Evolutionary conservation across 352 stramenopile species (phyloP), one percentile per base, ranked within the genome.

Genomic region (Phytophthora sojae): DNA sequence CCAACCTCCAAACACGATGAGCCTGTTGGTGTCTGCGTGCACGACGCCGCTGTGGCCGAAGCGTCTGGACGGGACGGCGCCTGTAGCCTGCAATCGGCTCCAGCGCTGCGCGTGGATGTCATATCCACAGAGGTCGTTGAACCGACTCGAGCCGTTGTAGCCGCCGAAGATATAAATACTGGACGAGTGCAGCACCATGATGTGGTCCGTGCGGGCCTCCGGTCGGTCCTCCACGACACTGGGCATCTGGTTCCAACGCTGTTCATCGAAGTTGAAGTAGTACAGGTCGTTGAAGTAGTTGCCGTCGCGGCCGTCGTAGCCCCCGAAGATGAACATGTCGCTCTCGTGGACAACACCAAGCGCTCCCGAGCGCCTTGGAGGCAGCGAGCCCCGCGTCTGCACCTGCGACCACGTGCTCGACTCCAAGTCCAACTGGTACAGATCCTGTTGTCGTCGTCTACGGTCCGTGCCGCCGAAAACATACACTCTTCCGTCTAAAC

Each of bases 211-310:
- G 32, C 90, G 83, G 4, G 88, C 83, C 72, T 94, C 85, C 0
- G 90, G 90, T 0, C 86, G 79, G 30, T 93, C 75, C 30, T 80
- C 75, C 7, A 77, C 56, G 14, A 85, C 67, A 57, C 80, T 93
- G 14, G 86, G 86, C 85, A 96, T 94, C 60, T 96, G 85, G 57
- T 86, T 86, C 88, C 88, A 96, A 17, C 76, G 77, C 62, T 88
- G 75, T 4, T 68, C 83, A 70, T 91, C 85, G 64, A 97, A 94
- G 79, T 96, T 90, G 66, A 96, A 96, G 71, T 81, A 94, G 76
- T 88, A 96, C 15, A 97, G 73, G 50, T 97, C 90, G 64, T 95
- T 96, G 71, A 95, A 97, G 69, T 96, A 97, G 76, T 95, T 96
- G 61, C 88, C 90, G 55, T 96, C 89, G 32, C 90, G 88, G 29